These are phyloP conservation scores for Suillus bovinus DNA, from an alignment of 768 basidiomycete species.

Conservation along the genomic window DNA sequence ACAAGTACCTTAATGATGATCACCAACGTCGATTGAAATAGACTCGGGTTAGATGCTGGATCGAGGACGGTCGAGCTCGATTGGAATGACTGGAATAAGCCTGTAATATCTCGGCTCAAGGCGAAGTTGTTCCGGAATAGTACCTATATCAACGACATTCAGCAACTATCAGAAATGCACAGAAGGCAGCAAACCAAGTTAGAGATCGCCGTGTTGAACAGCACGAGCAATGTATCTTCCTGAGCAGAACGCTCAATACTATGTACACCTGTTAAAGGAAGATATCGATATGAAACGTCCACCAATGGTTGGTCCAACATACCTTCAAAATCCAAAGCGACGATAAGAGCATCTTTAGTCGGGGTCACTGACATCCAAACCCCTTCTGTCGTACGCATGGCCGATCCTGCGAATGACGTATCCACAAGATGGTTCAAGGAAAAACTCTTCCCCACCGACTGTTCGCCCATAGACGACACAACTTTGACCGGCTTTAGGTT, in stretches of 20 bases:
- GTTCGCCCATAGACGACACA: slow-evolving; percentile 70
- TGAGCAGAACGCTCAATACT: slow-evolving; percentile 65
- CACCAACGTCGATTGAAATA: slow-evolving; percentile 59
- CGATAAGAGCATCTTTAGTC: slow-evolving; percentile 51
- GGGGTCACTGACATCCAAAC: slow-evolving; percentile 72
- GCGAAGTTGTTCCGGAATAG: slow-evolving; percentile 69
- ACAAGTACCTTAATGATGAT: slow-evolving; percentile 60
- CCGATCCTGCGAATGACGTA: slow-evolving; percentile 65
- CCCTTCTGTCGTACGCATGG: slow-evolving; percentile 68
- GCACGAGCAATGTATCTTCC: slow-evolving; percentile 61
- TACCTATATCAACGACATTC: slow-evolving; percentile 39
- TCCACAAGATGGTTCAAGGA: slow-evolving; percentile 61
- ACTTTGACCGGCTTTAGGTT: slow-evolving; percentile 54
- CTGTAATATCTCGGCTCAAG: slow-evolving; percentile 59
- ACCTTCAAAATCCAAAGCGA: slow-evolving; percentile 69
- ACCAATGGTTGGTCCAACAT: not conserved
- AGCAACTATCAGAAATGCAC: not conserved
- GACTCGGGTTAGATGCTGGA: slow-evolving; percentile 54
- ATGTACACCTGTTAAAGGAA: slow-evolving; percentile 44
- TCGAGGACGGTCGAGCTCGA: slow-evolving; percentile 57
- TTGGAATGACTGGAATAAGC: slow-evolving; percentile 63
- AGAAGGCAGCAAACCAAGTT: slow-evolving; percentile 45
- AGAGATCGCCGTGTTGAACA: slow-evolving; percentile 67
- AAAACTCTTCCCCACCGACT: slow-evolving; percentile 65
- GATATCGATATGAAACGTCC: slow-evolving; percentile 7